Conservation (phyloP, 169 alveolate species). For the Eimeria zaria region DNA sequence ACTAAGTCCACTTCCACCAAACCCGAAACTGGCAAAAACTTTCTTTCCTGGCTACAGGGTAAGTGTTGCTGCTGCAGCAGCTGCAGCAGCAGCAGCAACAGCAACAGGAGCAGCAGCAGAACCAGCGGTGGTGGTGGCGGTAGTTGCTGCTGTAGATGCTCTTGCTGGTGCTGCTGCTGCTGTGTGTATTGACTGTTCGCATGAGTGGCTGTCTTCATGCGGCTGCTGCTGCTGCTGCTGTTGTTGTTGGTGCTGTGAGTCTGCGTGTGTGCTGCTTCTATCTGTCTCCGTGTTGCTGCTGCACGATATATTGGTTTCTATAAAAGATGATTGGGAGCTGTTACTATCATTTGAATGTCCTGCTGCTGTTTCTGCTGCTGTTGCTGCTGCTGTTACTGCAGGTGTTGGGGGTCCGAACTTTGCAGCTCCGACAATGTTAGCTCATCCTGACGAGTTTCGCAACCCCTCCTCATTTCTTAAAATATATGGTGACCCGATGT, state of each 20-base stretch:
- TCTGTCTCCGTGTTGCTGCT: too few relatives aligned
- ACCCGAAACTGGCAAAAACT: slow-evolving; percentile 18
- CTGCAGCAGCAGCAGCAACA: too few relatives aligned
- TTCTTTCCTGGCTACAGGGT: slow-evolving; percentile 31
- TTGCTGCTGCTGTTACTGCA: slow-evolving; percentile 5
- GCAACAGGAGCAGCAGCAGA: neutral
- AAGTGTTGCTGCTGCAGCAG: too few relatives aligned
- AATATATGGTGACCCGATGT: slow-evolving; percentile 91
- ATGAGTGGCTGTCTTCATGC: neutral
- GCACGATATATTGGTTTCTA: too few relatives aligned
- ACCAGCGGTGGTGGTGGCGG: neutral
- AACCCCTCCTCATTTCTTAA: slow-evolving; percentile 89
- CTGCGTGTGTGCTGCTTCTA: too few relatives aligned
- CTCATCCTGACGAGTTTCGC: slow-evolving; percentile 86
- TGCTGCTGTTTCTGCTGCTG: slow-evolving; percentile 15
- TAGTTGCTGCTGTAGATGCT: too few relatives aligned
- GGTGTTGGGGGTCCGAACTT: slow-evolving; percentile 84
- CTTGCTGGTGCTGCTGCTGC: slow-evolving; percentile 39
- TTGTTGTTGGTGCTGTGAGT: neutral
- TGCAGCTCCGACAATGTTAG: slow-evolving; percentile 84
- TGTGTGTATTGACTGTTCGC: neutral
- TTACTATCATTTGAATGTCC: neutral
- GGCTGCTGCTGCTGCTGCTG: neutral
- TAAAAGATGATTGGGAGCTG: too few relatives aligned
- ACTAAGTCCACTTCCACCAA: neutral